phyloP scores from a whole-genome alignment of 108 stramenopile genomes.

The Fragilaria crotonensis region DNA sequence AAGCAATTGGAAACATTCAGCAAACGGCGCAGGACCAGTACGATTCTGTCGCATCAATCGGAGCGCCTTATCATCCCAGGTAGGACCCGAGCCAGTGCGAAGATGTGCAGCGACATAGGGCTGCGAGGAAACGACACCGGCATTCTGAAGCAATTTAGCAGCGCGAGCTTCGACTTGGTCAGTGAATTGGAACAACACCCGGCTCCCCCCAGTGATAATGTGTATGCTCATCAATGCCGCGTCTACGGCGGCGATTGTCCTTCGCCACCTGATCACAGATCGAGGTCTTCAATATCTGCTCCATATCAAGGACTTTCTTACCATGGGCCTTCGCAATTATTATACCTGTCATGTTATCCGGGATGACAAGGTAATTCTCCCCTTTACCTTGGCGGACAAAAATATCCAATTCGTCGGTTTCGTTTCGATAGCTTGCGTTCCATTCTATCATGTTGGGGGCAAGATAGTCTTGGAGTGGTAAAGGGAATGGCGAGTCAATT shows the following conservation, averaged over 20 bases:
- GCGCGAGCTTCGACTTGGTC: not conserved
- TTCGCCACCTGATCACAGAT: not conserved
- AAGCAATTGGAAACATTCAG: not conserved
- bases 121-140: not conserved
- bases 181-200: not conserved
- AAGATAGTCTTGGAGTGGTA: not conserved
- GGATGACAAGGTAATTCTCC: not conserved
- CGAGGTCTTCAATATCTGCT: not conserved
- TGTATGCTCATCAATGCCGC: not conserved
- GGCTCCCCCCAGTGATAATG: not conserved
- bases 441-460: not conserved
- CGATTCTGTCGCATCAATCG: not conserved
- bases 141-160: not conserved
- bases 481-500: not conserved
- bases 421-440: not conserved
- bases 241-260: not conserved
- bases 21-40: not conserved
- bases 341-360: not conserved
- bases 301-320: not conserved
- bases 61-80: not conserved
- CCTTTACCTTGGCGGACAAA: not conserved
- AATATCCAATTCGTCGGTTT: not conserved
- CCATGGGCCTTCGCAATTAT: not conserved
- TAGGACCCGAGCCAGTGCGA: not conserved
- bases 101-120: not conserved